Percentiles rank a stretch among this genome's conserved stretches.
Conservation (phyloP, 257 asterid genomes). For the Perilla frutescens region DNA sequence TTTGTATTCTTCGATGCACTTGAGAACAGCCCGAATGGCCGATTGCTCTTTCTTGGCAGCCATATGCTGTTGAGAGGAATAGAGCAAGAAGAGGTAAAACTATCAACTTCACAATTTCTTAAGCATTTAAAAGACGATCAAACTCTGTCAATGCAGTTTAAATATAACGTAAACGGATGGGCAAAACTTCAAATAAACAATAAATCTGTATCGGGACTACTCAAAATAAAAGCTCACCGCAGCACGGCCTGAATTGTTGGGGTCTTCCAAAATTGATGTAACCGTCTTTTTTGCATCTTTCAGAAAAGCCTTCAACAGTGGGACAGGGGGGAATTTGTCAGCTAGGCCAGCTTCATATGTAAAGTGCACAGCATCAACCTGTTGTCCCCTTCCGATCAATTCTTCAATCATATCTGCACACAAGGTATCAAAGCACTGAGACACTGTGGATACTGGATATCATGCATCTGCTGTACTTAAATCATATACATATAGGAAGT, state of each 20-base stretch:
- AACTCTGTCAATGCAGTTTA: not conserved
- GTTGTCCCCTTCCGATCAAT: slow-evolving; percentile 93
- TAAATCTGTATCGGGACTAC: not conserved
- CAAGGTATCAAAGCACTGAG: slow-evolving; percentile 42
- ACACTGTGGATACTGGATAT: slow-evolving; percentile 36
- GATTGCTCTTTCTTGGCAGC: slow-evolving; percentile 99
- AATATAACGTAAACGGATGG: not conserved
- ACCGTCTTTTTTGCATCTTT: slow-evolving; percentile 92
- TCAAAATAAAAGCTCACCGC: slow-evolving; percentile 53
- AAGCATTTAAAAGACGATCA: not conserved
- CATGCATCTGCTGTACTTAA: not conserved
- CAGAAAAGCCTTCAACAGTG: slow-evolving; percentile 87
- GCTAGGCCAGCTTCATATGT: slow-evolving; percentile 91
- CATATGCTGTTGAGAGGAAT: slow-evolving; percentile 58
- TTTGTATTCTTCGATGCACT: slow-evolving; percentile 95
- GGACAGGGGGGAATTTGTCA: slow-evolving; percentile 89
- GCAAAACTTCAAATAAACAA: not conserved
- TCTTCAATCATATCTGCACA: slow-evolving; percentile 93
- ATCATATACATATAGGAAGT: not conserved
- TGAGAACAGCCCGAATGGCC: slow-evolving; percentile 89
- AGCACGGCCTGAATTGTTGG: slow-evolving; percentile 91
- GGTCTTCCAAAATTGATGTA: slow-evolving; percentile 75
- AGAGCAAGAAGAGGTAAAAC: not conserved
- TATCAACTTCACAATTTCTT: not conserved
- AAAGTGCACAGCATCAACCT: slow-evolving; percentile 98